phyloP scores from a whole-genome alignment of 768 basidiomycete genomes.

The Hydnomerulius pinastri region DNA sequence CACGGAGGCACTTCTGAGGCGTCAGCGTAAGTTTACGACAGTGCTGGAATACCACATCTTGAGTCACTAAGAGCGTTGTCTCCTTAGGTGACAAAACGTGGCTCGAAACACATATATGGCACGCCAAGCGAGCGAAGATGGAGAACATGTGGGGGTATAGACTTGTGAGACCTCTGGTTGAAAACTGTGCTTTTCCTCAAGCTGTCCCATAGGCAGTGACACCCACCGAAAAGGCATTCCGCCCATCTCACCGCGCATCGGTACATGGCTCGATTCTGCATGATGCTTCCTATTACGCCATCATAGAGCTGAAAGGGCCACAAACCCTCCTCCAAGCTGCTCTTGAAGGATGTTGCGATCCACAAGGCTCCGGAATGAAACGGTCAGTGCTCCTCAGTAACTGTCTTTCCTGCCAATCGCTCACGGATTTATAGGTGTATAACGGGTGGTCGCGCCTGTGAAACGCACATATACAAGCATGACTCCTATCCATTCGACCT shows the following conservation, averaged over 20 bases:
- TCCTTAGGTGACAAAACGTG: slow-evolving; percentile 82
- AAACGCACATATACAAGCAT: slow-evolving; percentile 67
- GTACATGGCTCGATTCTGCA: slow-evolving; percentile 84
- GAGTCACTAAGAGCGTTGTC: neutral
- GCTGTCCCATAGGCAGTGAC: slow-evolving; percentile 58
- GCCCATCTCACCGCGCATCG: slow-evolving; percentile 89
- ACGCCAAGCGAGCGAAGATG: slow-evolving; percentile 97
- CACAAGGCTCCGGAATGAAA: slow-evolving; percentile 62
- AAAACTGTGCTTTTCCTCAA: neutral
- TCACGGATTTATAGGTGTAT: slow-evolving; percentile 49
- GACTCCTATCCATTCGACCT: slow-evolving; percentile 67
- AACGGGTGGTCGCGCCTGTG: slow-evolving; percentile 63
- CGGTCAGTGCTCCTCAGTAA: slow-evolving; percentile 42
- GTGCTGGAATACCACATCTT: neutral
- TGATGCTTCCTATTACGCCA: slow-evolving; percentile 84
- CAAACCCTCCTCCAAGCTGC: slow-evolving; percentile 52
- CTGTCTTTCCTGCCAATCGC: neutral
- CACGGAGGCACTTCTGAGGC: slow-evolving; percentile 61
- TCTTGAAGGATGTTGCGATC: slow-evolving; percentile 62
- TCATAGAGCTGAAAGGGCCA: slow-evolving; percentile 72
- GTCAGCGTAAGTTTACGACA: slow-evolving; percentile 63
- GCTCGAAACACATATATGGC: slow-evolving; percentile 98
- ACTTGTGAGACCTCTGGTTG: slow-evolving; percentile 51
- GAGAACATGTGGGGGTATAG: slow-evolving; percentile 89
- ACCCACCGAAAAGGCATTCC: slow-evolving; percentile 90